These are phyloP conservation scores for Acephala macrosclerotiorum DNA, from an alignment of 2,329 filamentous ascomycete genomes.

Conservation along the genomic window DNA sequence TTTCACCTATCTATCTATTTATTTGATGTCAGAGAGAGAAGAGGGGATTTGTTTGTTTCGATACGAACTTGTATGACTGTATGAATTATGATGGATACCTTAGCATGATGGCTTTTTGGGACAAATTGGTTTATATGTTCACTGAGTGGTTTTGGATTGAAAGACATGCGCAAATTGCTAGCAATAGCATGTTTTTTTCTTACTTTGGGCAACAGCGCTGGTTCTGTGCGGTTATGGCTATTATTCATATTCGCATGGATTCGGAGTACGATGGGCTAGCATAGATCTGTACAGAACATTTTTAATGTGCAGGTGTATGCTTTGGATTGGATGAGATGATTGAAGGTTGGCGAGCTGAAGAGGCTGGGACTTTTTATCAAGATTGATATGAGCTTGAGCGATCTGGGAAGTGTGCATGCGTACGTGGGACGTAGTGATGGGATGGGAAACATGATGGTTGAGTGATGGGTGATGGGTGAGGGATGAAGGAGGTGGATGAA, in stretches of 20 bases:
- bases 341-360: not conserved
- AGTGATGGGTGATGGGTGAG: no score
- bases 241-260: slow-evolving; percentile 35
- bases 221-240: slow-evolving; percentile 34
- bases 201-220: no score
- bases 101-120: slow-evolving; percentile 24
- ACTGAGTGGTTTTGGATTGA: slow-evolving; percentile 19
- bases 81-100: slow-evolving; percentile 43
- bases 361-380: slow-evolving; percentile 19
- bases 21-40: not conserved
- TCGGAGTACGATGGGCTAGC: slow-evolving; percentile 27
- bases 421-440: not conserved
- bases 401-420: slow-evolving; percentile 13
- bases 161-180: slow-evolving; percentile 38
- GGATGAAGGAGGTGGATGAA: not conserved
- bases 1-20: slow-evolving; percentile 6
- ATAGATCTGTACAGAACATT: slow-evolving; percentile 32
- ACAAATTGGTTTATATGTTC: slow-evolving; percentile 22
- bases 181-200: slow-evolving; percentile 40
- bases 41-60: slow-evolving; percentile 34
- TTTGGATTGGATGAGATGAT: not conserved
- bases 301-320: slow-evolving; percentile 27
- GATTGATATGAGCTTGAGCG: slow-evolving; percentile 18
- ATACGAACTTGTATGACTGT: slow-evolving; percentile 42
- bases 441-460: not conserved